phyloP scores from a whole-genome alignment of 1,284 basidiomycete species.

The Malassezia restricta region DNA sequence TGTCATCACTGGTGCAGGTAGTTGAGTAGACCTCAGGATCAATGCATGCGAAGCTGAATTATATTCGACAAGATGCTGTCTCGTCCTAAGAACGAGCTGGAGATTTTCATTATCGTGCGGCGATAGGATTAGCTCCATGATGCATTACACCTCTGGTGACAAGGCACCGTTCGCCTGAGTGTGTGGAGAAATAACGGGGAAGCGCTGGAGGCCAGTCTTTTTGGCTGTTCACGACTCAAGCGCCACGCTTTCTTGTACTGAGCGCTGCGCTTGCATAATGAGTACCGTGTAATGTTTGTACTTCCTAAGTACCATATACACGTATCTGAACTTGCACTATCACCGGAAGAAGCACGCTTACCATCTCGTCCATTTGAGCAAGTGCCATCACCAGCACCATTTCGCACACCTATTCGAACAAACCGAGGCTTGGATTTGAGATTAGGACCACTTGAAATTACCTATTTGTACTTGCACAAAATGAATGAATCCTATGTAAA shows the following conservation, averaged over 20 bases:
- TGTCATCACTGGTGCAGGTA: no score
- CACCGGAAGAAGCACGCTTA: not conserved
- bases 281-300: not conserved
- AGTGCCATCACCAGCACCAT: not conserved
- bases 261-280: no score
- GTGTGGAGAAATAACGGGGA: no score
- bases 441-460: not conserved
- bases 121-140: slow-evolving; percentile 22
- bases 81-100: slow-evolving; percentile 31
- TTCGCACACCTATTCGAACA: not conserved
- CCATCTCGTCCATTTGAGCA: not conserved
- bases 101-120: slow-evolving; percentile 14
- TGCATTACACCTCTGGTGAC: not conserved
- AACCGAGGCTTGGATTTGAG: not conserved
- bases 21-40: slow-evolving; percentile 15
- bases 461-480: not conserved
- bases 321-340: not conserved
- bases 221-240: no score
- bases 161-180: no score
- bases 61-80: slow-evolving; percentile 28
- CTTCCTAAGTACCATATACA: slow-evolving; percentile 8
- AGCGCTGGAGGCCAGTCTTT: no score
- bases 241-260: no score
- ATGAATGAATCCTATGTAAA: not conserved
- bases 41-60: slow-evolving; percentile 22